phyloP scores from a whole-genome alignment of 192 early-diverging fungal genomes.

The Piromyces finnis region DNA sequence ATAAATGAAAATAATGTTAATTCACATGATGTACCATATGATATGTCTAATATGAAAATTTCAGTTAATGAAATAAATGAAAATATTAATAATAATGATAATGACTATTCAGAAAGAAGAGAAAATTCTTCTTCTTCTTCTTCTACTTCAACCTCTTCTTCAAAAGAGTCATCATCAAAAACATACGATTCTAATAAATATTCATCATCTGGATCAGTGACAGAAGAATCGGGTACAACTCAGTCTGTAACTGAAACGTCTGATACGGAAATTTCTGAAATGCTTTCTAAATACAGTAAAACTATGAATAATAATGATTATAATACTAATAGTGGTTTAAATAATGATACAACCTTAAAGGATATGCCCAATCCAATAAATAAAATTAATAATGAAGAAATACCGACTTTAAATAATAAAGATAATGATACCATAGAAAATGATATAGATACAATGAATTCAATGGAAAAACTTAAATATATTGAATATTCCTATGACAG shows the following conservation, averaged over 20 bases:
- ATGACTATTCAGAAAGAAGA: background rate
- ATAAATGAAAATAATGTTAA: background rate
- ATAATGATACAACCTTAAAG: background rate
- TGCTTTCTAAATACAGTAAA: background rate
- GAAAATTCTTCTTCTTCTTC: background rate
- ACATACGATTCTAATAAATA: background rate
- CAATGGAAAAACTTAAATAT: background rate
- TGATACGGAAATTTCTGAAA: background rate
- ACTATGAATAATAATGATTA: background rate
- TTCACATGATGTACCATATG: background rate
- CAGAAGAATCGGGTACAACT: background rate
- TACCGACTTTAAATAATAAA: background rate
- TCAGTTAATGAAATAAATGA: background rate
- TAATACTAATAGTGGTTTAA: background rate
- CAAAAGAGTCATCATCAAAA: background rate
- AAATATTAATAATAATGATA: background rate
- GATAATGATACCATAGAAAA: background rate
- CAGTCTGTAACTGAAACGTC: background rate
- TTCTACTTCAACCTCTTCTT: too few relatives aligned
- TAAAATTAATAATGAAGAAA: background rate
- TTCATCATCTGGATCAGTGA: background rate
- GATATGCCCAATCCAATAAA: background rate
- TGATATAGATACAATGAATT: background rate
- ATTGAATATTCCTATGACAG: background rate
- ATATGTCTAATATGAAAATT: background rate